Evolutionary conservation across 2,329 filamentous ascomycete genomes (phyloP).

Genomic region (Penicillium sp.): DNA sequence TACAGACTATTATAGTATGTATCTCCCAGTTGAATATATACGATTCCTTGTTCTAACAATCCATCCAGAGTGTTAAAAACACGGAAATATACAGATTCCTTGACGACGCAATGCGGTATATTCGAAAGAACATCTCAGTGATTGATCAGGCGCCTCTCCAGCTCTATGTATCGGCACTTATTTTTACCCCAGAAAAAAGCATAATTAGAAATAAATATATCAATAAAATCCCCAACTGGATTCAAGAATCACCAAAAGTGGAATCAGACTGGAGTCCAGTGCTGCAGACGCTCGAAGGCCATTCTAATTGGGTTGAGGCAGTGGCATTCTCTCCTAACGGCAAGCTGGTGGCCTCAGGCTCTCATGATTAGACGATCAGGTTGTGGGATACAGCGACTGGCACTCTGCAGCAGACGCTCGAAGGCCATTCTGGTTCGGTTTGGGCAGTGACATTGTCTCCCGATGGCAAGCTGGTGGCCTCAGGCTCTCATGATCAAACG

Average conservation of each 20-base stretch:
- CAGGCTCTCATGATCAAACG: no score
- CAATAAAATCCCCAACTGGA: background rate
- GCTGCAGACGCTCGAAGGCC: conserved; percentile 22
- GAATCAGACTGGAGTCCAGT: conserved; percentile 14
- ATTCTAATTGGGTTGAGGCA: conserved; percentile 6
- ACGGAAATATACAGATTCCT: conserved; percentile 1
- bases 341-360: no score
- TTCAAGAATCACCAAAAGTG: background rate
- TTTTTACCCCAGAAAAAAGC: background rate
- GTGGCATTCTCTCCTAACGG: no score
- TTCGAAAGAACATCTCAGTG: background rate
- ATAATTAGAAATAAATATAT: background rate
- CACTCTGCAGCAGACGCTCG: no score
- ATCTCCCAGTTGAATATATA: background rate
- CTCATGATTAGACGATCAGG: no score
- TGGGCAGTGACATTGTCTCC: no score
- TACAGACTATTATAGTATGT: no score
- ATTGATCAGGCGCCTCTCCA: background rate
- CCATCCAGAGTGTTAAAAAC: no score
- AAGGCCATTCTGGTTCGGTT: no score
- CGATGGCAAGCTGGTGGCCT: no score
- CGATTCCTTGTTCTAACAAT: background rate
- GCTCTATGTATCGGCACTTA: background rate
- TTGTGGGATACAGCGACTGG: no score
- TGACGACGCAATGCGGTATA: conserved; percentile 1